A percentile compares a stretch with the other conserved stretches of the same genome.
Evolutionary conservation across 2,329 filamentous ascomycete species (phyloP).

Genomic region (Trichophyton rubrum): DNA sequence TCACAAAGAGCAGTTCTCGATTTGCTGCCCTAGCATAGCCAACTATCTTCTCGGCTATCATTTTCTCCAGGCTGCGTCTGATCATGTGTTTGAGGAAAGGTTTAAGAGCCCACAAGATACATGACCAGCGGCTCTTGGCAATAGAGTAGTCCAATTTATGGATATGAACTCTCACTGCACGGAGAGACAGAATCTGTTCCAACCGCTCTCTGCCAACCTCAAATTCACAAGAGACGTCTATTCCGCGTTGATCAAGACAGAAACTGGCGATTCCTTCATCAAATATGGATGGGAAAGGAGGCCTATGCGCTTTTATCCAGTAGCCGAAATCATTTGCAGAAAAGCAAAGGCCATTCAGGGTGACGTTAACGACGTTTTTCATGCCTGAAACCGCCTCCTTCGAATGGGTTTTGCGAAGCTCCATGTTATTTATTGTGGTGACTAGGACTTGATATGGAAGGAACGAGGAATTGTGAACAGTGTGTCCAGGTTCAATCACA

Average conservation of each 20-base stretch:
- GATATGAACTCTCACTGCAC: conserved; percentile 63
- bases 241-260: conserved; percentile 69
- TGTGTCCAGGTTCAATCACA: conserved; percentile 74
- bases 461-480: conserved; percentile 77
- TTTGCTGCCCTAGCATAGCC: conserved; percentile 62
- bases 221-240: conserved; percentile 74
- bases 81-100: conserved; percentile 72
- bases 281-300: conserved; percentile 49
- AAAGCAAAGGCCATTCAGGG: conserved; percentile 69
- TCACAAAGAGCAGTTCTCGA: conserved; percentile 71
- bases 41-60: conserved; percentile 59
- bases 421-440: conserved; percentile 73
- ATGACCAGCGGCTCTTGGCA: conserved; percentile 55
- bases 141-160: conserved; percentile 77
- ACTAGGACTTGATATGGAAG: conserved; percentile 71
- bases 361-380: conserved; percentile 62
- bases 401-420: conserved; percentile 66
- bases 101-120: conserved; percentile 70
- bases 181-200: conserved; percentile 69
- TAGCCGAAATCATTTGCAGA: conserved; percentile 81
- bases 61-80: conserved; percentile 63
- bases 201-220: conserved; percentile 66
- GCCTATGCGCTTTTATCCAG: conserved; percentile 69
- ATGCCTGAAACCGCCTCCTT: conserved; percentile 52
- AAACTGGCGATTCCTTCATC: conserved; percentile 82